These are phyloP conservation scores for Peniophora sp. DNA, from an alignment of 1,284 basidiomycete genomes.

Conservation along the genomic window DNA sequence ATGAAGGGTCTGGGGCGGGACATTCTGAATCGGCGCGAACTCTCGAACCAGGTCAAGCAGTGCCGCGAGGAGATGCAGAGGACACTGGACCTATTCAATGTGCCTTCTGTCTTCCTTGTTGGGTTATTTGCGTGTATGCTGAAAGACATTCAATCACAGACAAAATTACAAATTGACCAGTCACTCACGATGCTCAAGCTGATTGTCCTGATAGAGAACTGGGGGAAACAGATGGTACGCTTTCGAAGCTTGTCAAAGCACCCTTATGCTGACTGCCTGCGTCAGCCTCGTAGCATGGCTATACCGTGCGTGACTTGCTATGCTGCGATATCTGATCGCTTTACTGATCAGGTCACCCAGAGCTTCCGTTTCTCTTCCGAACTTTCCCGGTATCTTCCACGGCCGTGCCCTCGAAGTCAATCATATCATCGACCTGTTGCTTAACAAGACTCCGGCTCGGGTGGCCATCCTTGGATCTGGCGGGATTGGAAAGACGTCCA, in stretches of 20 bases:
- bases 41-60: not conserved
- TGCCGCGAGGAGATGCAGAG: not conserved
- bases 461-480: slow-evolving; percentile 25
- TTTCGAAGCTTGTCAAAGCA: not conserved
- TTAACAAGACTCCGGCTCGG: slow-evolving; percentile 3
- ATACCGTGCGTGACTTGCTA: not conserved
- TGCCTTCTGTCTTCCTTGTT: not conserved
- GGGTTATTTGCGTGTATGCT: too few species aligned
- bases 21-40: not conserved
- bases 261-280: too few species aligned
- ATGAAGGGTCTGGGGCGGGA: not conserved
- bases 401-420: slow-evolving; percentile 7
- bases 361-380: too few species aligned
- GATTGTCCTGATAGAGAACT: not conserved
- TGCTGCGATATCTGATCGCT: not conserved
- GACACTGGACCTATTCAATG: not conserved
- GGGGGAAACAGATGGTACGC: not conserved
- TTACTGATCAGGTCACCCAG: not conserved
- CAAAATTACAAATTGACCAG: not conserved
- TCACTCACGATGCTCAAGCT: not conserved
- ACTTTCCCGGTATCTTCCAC: slow-evolving; percentile 2
- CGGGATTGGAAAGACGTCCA: slow-evolving; percentile 29
- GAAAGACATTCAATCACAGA: too few species aligned
- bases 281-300: not conserved
- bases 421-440: slow-evolving; percentile 2